Percentiles rank a stretch among this genome's conserved stretches.
phyloP scores from a whole-genome alignment of 2,329 filamentous ascomycete species.

The Aspergillus latus region DNA sequence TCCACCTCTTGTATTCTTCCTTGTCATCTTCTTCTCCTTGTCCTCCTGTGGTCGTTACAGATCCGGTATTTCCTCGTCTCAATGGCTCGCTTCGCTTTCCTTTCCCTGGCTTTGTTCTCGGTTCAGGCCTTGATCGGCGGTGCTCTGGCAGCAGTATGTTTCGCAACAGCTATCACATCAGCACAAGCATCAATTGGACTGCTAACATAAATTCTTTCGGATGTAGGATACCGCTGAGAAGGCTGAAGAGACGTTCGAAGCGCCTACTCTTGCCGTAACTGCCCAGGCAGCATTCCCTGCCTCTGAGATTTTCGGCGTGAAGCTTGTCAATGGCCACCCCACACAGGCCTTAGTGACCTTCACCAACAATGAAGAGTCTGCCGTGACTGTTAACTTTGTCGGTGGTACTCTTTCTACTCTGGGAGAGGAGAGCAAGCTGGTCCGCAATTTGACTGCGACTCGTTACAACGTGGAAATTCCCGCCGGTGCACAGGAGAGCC shows the following conservation, averaged over 20 bases:
- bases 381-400: conserved; percentile 73
- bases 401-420: conserved; percentile 70
- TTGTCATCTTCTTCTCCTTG: conserved; percentile 19
- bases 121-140: conserved; percentile 65
- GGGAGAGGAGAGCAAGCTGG: conserved; percentile 58
- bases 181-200: conserved; percentile 24
- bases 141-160: conserved; percentile 61
- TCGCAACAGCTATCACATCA: not conserved
- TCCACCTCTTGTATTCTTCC: conserved; percentile 10
- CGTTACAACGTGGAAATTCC: conserved; percentile 73
- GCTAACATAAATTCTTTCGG: conserved; percentile 16
- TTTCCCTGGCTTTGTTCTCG: conserved; percentile 70
- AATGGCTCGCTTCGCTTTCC: conserved; percentile 74
- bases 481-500: conserved; percentile 70
- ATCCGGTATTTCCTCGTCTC: conserved; percentile 26
- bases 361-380: conserved; percentile 75
- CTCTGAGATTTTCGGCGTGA: conserved; percentile 85
- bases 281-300: conserved; percentile 61
- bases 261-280: conserved; percentile 56
- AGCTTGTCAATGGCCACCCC: conserved; percentile 88
- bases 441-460: conserved; percentile 81
- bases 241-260: conserved; percentile 64
- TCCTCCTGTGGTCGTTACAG: conserved; percentile 15
- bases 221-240: conserved; percentile 62
- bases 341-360: conserved; percentile 81